These are phyloP conservation scores for Ascochyta fabae DNA, from an alignment of 2,329 filamentous ascomycete species.

Conservation along the genomic window DNA sequence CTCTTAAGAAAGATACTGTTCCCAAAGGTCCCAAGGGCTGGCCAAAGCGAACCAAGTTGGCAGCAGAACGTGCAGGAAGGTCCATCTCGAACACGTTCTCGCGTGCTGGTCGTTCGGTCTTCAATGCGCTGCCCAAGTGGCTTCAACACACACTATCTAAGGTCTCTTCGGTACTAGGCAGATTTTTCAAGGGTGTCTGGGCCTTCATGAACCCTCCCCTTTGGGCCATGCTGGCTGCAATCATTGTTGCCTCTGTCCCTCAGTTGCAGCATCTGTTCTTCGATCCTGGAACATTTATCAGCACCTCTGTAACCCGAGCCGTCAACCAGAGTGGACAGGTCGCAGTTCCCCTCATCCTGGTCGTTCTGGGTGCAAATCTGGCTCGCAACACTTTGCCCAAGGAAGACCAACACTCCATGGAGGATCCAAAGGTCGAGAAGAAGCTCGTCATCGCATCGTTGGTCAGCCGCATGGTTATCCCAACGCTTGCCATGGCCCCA, in stretches of 20 bases:
- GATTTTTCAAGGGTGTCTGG: slow-evolving; percentile 74
- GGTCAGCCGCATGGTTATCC: slow-evolving; percentile 88
- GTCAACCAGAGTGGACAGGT: slow-evolving; percentile 86
- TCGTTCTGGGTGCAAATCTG: slow-evolving; percentile 93
- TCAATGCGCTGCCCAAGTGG: slow-evolving; percentile 59
- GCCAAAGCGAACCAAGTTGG: slow-evolving; percentile 37
- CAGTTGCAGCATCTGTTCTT: slow-evolving; percentile 85
- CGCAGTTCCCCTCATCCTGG: slow-evolving; percentile 91
- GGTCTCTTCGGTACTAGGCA: slow-evolving; percentile 51
- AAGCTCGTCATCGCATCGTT: slow-evolving; percentile 86
- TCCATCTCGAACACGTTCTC: slow-evolving; percentile 35
- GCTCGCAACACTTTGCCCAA: slow-evolving; percentile 86
- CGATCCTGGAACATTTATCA: slow-evolving; percentile 83
- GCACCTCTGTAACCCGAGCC: slow-evolving; percentile 90
- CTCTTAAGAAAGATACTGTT: slow-evolving; percentile 29
- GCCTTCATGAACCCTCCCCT: slow-evolving; percentile 98
- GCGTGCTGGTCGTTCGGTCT: slow-evolving; percentile 48
- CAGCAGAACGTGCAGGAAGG: slow-evolving; percentile 28
- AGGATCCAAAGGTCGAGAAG: slow-evolving; percentile 71
- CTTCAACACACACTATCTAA: slow-evolving; percentile 59
- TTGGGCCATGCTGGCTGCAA: slow-evolving; percentile 94
- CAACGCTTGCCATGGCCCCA: slow-evolving; percentile 90
- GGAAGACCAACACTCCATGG: slow-evolving; percentile 68
- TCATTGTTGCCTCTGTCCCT: slow-evolving; percentile 88
- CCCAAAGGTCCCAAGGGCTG: slow-evolving; percentile 45